Evolutionary conservation across 441 rosid genomes (phyloP).

Genomic region (Erodium trifolium): DNA sequence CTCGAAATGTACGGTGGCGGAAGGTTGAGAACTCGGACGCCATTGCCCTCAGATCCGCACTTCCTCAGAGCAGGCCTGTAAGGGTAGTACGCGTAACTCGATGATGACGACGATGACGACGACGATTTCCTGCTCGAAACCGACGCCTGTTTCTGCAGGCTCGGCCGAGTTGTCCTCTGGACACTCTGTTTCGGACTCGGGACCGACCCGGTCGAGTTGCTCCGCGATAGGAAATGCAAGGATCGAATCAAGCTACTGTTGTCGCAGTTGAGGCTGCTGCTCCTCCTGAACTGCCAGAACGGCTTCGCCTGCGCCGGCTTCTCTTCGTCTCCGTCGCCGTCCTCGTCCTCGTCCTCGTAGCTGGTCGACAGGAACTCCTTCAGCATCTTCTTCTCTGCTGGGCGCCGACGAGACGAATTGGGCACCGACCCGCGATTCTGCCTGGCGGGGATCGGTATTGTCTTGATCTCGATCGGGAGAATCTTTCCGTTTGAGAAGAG

Average conservation of each 20-base stretch:
- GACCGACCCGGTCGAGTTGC: conserved; percentile 83
- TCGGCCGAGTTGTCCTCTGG: conserved; percentile 41
- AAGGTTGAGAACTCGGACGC: conserved; percentile 57
- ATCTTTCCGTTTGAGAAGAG: conserved; percentile 41
- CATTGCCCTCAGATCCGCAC: conserved; percentile 44
- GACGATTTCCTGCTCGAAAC: conserved; percentile 15
- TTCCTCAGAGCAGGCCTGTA: conserved; percentile 38
- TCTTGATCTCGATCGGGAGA: conserved; percentile 68
- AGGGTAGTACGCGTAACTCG: conserved; percentile 21
- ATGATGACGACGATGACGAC: background rate
- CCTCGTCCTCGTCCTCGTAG: conserved; percentile 27
- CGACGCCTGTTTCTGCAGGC: conserved; percentile 40
- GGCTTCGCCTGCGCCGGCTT: conserved; percentile 24
- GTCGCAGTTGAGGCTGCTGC: conserved; percentile 64
- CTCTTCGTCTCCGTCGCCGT: too few relatives aligned
- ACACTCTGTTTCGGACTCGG: conserved; percentile 15
- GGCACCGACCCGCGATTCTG: conserved; percentile 5
- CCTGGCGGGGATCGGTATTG: conserved; percentile 23
- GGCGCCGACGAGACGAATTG: background rate
- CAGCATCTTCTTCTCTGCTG: conserved; percentile 48
- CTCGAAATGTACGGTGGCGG: conserved; percentile 57
- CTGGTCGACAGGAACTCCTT: conserved; percentile 53
- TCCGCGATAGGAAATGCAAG: conserved; percentile 58
- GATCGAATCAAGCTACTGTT: conserved; percentile 50
- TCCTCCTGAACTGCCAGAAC: conserved; percentile 43